phyloP scores from a whole-genome alignment of 202 grass and related monocot genomes.

The Tripidium arundinaceum region DNA sequence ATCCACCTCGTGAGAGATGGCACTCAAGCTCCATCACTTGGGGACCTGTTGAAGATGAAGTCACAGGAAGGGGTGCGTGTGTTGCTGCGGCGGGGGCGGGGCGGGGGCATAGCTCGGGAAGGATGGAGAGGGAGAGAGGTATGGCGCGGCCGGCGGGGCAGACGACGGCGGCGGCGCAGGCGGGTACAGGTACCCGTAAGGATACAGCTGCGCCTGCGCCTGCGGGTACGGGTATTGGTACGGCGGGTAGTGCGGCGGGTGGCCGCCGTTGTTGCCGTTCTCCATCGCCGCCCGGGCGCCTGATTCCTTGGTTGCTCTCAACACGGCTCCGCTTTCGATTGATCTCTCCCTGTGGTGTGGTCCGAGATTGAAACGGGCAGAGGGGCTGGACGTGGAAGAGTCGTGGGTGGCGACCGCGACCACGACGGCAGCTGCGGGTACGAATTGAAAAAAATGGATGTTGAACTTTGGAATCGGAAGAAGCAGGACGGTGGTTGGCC shows the following conservation, averaged over 20 bases:
- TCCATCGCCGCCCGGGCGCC: slow-evolving; percentile 43
- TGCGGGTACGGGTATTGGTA: slow-evolving; percentile 34
- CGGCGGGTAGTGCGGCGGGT: slow-evolving; percentile 30
- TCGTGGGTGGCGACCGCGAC: slow-evolving; percentile 29
- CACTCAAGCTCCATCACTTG: slow-evolving; percentile 22
- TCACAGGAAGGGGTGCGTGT: slow-evolving; percentile 78
- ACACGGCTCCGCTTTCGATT: neutral
- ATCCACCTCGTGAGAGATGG: slow-evolving; percentile 54
- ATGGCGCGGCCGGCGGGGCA: neutral
- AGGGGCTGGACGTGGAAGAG: neutral
- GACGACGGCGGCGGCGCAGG: slow-evolving; percentile 13
- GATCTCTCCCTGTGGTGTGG: neutral
- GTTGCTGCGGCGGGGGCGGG: slow-evolving; percentile 33
- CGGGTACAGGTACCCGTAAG: slow-evolving; percentile 21
- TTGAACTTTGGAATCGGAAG: neutral
- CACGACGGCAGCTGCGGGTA: neutral
- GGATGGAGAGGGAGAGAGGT: slow-evolving; percentile 36
- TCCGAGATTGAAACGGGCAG: neutral
- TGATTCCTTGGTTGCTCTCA: neutral
- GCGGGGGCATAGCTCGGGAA: slow-evolving; percentile 38
- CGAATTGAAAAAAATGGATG: neutral
- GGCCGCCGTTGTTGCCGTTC: slow-evolving; percentile 20
- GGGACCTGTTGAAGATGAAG: slow-evolving; percentile 69
- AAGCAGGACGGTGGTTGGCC: neutral
- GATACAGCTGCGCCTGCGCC: slow-evolving; percentile 8